Evolutionary conservation across 345 rosid species (phyloP).

Genomic region (Lagerstroemia speciosa): DNA sequence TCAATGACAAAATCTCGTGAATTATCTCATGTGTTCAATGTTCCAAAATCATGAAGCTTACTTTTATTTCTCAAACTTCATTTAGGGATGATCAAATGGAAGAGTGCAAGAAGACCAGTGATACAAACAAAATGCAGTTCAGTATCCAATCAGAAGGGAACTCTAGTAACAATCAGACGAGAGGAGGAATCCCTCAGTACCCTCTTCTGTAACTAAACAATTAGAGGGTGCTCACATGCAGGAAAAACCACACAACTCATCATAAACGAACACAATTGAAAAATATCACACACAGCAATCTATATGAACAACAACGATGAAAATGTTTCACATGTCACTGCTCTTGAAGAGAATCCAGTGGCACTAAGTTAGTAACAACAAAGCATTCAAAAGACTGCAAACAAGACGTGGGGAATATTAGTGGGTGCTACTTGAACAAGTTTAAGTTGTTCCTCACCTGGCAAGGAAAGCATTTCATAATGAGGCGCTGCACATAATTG

Average conservation of each 20-base stretch:
- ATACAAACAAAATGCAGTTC: neutral
- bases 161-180: neutral
- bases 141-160: neutral
- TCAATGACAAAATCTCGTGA: neutral
- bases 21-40: neutral
- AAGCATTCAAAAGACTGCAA: neutral
- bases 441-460: conserved; percentile 26
- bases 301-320: neutral
- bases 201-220: neutral
- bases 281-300: neutral
- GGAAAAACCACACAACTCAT: neutral
- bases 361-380: neutral
- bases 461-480: conserved; percentile 66
- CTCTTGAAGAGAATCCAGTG: neutral
- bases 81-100: neutral
- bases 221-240: neutral
- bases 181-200: neutral
- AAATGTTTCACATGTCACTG: neutral
- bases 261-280: neutral
- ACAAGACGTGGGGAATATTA: neutral
- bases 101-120: neutral
- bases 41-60: neutral
- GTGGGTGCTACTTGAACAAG: neutral
- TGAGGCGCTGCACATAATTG: conserved; percentile 67
- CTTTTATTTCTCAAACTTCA: neutral